Conservation (phyloP, 2,329 filamentous ascomycete species). For the Ophiostoma montium region DNA sequence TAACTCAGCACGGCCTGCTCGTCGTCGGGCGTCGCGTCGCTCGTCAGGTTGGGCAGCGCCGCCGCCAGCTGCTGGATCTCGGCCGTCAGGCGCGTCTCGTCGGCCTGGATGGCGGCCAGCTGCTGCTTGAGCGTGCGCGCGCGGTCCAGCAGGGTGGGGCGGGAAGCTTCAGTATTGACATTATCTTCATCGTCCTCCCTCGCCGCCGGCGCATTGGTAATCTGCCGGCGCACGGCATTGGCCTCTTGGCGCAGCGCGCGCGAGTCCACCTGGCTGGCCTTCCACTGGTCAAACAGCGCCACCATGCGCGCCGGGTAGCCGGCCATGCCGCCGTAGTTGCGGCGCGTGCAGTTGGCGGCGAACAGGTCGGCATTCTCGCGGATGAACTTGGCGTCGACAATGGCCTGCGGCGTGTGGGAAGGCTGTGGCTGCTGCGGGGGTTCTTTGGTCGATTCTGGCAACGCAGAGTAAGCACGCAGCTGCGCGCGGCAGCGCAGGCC, state of each 20-base stretch:
- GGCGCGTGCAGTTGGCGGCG: constrained; percentile 66
- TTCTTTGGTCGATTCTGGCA: neutral
- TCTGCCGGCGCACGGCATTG: constrained; percentile 46
- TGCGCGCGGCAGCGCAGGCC: neutral
- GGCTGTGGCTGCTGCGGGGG: neutral
- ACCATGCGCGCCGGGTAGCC: constrained; percentile 42
- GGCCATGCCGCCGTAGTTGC: constrained; percentile 58
- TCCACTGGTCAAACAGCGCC: constrained; percentile 41
- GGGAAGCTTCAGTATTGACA: constrained; percentile 17
- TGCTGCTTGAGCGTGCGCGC: constrained; percentile 50
- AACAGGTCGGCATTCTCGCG: constrained; percentile 71
- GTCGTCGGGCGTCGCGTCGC: constrained; percentile 58
- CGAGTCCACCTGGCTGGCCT: constrained; percentile 44
- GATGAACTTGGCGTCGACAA: constrained; percentile 78
- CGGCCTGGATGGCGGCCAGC: constrained; percentile 44
- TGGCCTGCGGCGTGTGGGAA: constrained; percentile 49
- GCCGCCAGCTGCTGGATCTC: constrained; percentile 65
- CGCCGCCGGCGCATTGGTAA: constrained; percentile 37
- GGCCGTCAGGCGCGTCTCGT: constrained; percentile 41
- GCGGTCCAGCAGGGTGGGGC: constrained; percentile 39
- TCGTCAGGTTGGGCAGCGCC: constrained; percentile 77
- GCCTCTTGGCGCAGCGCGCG: constrained; percentile 49
- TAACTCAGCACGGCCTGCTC: constrained; percentile 55
- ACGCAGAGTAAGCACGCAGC: too few relatives aligned
- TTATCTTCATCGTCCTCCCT: too few relatives aligned